A percentile compares a stretch with the other conserved stretches of the same genome.
phyloP scores from a whole-genome alignment of 2,329 filamentous ascomycete genomes.

The Neofusicoccum umdonicola region DNA sequence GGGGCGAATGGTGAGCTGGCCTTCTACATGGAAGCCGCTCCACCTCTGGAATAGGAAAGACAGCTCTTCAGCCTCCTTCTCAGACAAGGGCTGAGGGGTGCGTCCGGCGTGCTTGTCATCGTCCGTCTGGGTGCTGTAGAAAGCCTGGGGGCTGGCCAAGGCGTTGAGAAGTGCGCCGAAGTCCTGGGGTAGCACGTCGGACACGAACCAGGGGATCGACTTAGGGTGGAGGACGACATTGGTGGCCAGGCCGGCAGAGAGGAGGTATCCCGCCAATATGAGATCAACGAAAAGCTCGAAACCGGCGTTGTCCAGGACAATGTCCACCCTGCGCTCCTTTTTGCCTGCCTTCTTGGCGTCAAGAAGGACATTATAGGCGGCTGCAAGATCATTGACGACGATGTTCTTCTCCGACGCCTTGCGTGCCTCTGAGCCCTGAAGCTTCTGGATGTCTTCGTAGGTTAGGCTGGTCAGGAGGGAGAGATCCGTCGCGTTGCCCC shows the following conservation, averaged over 20 bases:
- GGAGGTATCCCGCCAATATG: conserved; percentile 83
- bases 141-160: conserved; percentile 71
- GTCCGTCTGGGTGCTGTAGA: conserved; percentile 74
- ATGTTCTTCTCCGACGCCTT: conserved; percentile 91
- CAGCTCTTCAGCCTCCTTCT: conserved; percentile 66
- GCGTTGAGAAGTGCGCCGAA: conserved; percentile 79
- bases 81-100: conserved; percentile 61
- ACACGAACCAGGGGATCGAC: conserved; percentile 96
- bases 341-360: conserved; percentile 62
- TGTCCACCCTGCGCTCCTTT: conserved; percentile 75
- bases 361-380: conserved; percentile 67
- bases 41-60: conserved; percentile 79
- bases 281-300: conserved; percentile 97
- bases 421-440: conserved; percentile 84
- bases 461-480: conserved; percentile 85
- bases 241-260: conserved; percentile 81
- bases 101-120: conserved; percentile 58
- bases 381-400: conserved; percentile 76
- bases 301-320: conserved; percentile 94
- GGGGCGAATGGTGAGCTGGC: conserved; percentile 76
- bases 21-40: conserved; percentile 76
- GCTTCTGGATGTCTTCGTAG: conserved; percentile 94
- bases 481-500: conserved; percentile 95
- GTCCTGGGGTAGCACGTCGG: conserved; percentile 84
- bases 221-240: conserved; percentile 89